These are phyloP conservation scores for Trichosporon sp. DNA, from an alignment of 1,284 basidiomycete species.

Conservation along the genomic window DNA sequence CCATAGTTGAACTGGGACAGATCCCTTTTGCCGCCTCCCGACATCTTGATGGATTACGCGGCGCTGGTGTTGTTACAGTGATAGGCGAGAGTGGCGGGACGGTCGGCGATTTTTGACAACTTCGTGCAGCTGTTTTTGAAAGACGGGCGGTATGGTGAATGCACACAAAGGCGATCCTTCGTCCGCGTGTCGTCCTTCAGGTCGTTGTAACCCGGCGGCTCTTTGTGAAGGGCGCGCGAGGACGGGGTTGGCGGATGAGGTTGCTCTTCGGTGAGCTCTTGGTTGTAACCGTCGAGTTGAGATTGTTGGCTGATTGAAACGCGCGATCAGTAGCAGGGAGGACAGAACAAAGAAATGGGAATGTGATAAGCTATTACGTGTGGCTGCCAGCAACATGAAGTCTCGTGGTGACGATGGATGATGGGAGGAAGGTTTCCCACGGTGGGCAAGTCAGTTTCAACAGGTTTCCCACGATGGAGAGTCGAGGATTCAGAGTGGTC, in stretches of 20 bases:
- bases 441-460: no score
- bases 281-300: background rate
- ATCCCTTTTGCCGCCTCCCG: constrained; percentile 61
- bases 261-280: constrained; percentile 8
- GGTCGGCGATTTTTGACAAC: background rate
- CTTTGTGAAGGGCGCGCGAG: background rate
- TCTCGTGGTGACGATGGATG: no score
- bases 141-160: background rate
- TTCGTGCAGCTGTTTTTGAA: background rate
- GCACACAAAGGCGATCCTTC: background rate
- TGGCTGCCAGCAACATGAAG: background rate
- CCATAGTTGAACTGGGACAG: constrained; percentile 86
- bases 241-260: constrained; percentile 13
- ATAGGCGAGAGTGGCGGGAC: background rate
- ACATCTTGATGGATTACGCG: constrained; percentile 42
- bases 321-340: background rate
- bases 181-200: constrained; percentile 4
- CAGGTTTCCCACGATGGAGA: no score
- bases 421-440: no score
- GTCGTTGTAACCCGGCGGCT: background rate
- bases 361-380: constrained; percentile 8
- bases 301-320: constrained; percentile 16
- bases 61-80: background rate
- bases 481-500: no score
- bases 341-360: background rate